Percentiles rank a stretch among this genome's conserved stretches.
Evolutionary conservation across 345 rosid species (phyloP).

Genomic region (Citrus reticulata): DNA sequence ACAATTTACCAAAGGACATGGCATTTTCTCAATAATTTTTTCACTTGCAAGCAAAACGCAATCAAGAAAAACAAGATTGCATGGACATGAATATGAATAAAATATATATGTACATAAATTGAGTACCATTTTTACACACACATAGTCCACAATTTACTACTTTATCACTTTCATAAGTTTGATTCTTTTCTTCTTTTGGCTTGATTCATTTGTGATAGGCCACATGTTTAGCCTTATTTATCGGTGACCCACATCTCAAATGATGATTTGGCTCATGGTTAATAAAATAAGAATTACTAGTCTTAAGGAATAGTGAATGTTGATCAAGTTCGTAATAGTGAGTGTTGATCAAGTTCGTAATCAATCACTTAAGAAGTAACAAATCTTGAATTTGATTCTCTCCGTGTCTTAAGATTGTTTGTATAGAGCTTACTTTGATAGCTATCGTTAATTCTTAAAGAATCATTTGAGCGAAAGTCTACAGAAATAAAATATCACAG

Average conservation of each 20-base stretch:
- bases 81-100: not conserved
- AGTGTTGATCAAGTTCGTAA: not conserved
- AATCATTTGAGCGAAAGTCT: not conserved
- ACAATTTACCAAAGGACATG: conserved; percentile 6
- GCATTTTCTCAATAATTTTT: not conserved
- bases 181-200: not conserved
- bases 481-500: no score
- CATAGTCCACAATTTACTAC: not conserved
- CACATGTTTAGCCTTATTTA: not conserved
- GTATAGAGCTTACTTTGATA: not conserved
- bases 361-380: not conserved
- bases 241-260: not conserved
- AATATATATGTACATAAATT: not conserved
- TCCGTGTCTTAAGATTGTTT: not conserved
- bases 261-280: not conserved
- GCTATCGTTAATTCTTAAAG: not conserved
- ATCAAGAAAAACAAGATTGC: not conserved
- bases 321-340: not conserved
- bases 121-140: not conserved
- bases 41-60: not conserved
- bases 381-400: not conserved
- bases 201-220: not conserved
- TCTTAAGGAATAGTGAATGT: not conserved
- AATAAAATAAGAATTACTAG: not conserved
- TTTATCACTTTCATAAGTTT: not conserved